These are phyloP conservation scores for Annulohypoxylon bovei DNA, from an alignment of 495 filamentous ascomycete species.

Conservation along the genomic window DNA sequence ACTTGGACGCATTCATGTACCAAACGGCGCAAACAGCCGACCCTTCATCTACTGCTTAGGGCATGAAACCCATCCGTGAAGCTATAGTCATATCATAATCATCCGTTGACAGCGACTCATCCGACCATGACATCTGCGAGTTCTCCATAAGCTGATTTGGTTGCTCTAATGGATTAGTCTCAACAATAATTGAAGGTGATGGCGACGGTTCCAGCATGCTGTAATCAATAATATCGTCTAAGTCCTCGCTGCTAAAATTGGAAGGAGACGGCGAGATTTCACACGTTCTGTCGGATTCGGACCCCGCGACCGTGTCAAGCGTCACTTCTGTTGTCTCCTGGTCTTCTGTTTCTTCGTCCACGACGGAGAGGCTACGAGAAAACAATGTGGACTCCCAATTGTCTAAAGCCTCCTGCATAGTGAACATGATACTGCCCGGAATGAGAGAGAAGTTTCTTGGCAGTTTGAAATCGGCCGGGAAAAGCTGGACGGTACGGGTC, in stretches of 20 bases:
- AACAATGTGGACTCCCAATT: constrained; percentile 6
- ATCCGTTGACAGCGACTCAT: constrained; percentile 5
- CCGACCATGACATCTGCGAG: neutral
- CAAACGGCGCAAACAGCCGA: neutral
- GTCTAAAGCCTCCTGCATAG: constrained; percentile 24
- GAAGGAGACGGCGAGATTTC: neutral
- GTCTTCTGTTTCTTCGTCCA: neutral
- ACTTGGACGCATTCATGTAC: neutral
- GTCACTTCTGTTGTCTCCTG: neutral
- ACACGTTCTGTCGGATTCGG: neutral
- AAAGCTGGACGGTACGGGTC: constrained; percentile 35
- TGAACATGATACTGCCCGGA: constrained; percentile 16
- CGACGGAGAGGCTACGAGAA: neutral
- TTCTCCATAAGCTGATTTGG: neutral
- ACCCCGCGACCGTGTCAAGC: neutral
- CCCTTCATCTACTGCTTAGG: neutral
- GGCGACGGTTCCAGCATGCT: constrained; percentile 2
- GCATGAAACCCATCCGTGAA: constrained; percentile 27
- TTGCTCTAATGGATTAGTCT: neutral
- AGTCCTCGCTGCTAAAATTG: neutral
- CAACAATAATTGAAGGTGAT: neutral
- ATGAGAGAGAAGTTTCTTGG: neutral
- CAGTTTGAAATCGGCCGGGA: constrained; percentile 15
- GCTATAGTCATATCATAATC: constrained; percentile 31
- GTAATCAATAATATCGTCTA: neutral